Conservation (phyloP, 2,329 filamentous ascomycete genomes). For the Fusarium cicatricum region DNA sequence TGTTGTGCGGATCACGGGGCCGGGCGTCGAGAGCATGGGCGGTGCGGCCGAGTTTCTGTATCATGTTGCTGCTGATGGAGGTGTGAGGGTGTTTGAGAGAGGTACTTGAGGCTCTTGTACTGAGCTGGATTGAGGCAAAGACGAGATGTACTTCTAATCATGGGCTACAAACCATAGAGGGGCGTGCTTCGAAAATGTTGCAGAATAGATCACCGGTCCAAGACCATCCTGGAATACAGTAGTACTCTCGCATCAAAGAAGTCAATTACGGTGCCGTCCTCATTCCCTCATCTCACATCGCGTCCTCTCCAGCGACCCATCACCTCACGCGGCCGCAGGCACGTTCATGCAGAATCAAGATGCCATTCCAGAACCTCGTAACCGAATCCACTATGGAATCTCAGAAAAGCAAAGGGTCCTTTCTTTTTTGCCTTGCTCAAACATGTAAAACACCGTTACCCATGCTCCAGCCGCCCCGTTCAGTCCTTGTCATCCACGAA, state of each 20-base stretch:
- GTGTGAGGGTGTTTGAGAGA: constrained; percentile 84
- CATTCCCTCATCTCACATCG: not conserved
- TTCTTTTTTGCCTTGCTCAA: constrained; percentile 44
- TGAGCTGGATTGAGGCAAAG: too few relatives aligned
- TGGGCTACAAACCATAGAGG: too few relatives aligned
- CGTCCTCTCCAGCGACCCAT: not conserved
- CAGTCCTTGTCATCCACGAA: constrained; percentile 31
- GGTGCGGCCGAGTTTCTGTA: constrained; percentile 81
- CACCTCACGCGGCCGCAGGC: constrained; percentile 4
- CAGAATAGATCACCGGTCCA: not conserved
- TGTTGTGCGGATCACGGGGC: constrained; percentile 76
- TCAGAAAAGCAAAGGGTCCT: constrained; percentile 42
- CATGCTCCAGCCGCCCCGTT: constrained; percentile 46
- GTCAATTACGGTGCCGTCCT: constrained; percentile 4
- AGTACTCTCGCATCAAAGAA: too few relatives aligned
- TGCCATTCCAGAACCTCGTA: constrained; percentile 48
- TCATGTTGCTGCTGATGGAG: constrained; percentile 79
- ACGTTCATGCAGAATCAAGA: constrained; percentile 46
- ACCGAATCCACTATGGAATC: constrained; percentile 45
- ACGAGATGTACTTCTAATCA: too few relatives aligned
- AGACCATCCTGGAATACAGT: too few relatives aligned
- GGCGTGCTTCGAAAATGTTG: not conserved
- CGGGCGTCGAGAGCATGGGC: constrained; percentile 41
- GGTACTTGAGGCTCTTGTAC: constrained; percentile 54
- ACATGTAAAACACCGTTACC: constrained; percentile 49